Evolutionary conservation across 768 basidiomycete genomes (phyloP).

Genomic region (Zangia roseola): DNA sequence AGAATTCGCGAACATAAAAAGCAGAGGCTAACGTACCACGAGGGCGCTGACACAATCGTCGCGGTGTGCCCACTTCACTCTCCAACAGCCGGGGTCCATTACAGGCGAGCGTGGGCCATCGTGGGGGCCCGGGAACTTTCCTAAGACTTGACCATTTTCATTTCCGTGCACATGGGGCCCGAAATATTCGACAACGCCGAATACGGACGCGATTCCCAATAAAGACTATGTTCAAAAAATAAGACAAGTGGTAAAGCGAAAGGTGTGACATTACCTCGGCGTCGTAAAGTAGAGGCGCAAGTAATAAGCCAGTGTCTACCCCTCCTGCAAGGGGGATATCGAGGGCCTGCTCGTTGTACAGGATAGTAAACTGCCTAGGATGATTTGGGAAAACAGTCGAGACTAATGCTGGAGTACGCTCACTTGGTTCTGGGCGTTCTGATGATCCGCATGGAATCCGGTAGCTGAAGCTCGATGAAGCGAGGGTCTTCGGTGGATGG

Average conservation of each 20-base stretch:
- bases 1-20: not conserved
- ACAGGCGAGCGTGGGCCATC: slow-evolving; percentile 47
- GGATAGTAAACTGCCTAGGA: slow-evolving; percentile 39
- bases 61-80: slow-evolving; percentile 76
- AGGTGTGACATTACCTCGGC: slow-evolving; percentile 44
- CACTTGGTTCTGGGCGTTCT: slow-evolving; percentile 55
- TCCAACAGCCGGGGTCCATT: slow-evolving; percentile 69
- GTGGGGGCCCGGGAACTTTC: slow-evolving; percentile 49
- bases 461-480: slow-evolving; percentile 46
- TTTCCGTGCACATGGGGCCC: slow-evolving; percentile 25
- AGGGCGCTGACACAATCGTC: slow-evolving; percentile 74
- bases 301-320: slow-evolving; percentile 36
- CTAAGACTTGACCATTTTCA: slow-evolving; percentile 17
- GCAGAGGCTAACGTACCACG: slow-evolving; percentile 45
- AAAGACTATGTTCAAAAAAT: slow-evolving; percentile 42
- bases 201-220: slow-evolving; percentile 50
- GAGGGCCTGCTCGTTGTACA: slow-evolving; percentile 58
- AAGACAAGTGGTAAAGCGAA: slow-evolving; percentile 2
- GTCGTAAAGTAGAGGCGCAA: slow-evolving; percentile 60
- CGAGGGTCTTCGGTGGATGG: slow-evolving; percentile 21
- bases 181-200: slow-evolving; percentile 66
- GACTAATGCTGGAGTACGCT: slow-evolving; percentile 1
- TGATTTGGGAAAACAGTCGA: not conserved
- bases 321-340: slow-evolving; percentile 11
- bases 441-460: slow-evolving; percentile 61